A percentile compares a stretch with the other conserved stretches of the same genome.
Conservation (phyloP, 1,284 basidiomycete species). For the Cryptococcus hybrid region DNA sequence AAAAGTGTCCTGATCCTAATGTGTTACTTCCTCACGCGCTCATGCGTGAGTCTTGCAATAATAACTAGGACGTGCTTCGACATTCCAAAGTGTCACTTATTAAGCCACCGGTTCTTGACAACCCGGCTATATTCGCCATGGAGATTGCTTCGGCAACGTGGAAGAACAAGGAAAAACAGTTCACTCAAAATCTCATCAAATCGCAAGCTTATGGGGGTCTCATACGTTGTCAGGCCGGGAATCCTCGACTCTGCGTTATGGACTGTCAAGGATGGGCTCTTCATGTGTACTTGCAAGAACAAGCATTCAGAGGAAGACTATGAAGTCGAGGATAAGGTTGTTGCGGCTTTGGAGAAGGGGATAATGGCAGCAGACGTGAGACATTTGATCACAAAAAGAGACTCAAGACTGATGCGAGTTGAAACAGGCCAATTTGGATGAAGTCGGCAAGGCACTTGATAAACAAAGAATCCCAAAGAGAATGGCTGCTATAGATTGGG, state of each 20-base stretch:
- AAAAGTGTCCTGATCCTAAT: too few species aligned
- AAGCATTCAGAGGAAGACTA: background rate
- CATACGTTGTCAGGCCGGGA: background rate
- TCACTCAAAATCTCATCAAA: background rate
- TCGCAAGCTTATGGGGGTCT: background rate
- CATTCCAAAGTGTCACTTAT: too few species aligned
- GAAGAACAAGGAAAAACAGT: background rate
- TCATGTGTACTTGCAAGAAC: background rate
- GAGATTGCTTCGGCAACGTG: background rate
- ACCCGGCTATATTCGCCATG: background rate
- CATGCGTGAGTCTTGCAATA: too few species aligned
- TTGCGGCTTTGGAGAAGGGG: background rate
- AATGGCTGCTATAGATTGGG: background rate
- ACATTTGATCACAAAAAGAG: background rate
- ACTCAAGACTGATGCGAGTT: background rate
- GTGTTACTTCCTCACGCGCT: too few species aligned
- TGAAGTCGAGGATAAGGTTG: background rate
- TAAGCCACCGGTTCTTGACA: too few species aligned
- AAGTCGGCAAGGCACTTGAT: background rate
- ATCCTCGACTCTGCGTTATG: background rate
- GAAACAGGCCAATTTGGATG: background rate
- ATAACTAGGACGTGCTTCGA: too few species aligned
- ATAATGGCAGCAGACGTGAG: background rate
- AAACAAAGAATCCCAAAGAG: background rate
- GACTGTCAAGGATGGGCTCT: background rate